Percentiles rank a stretch among this genome's conserved stretches.
These are phyloP conservation scores for Erucastrum elatum DNA, from an alignment of 345 rosid species.

Conservation along the genomic window DNA sequence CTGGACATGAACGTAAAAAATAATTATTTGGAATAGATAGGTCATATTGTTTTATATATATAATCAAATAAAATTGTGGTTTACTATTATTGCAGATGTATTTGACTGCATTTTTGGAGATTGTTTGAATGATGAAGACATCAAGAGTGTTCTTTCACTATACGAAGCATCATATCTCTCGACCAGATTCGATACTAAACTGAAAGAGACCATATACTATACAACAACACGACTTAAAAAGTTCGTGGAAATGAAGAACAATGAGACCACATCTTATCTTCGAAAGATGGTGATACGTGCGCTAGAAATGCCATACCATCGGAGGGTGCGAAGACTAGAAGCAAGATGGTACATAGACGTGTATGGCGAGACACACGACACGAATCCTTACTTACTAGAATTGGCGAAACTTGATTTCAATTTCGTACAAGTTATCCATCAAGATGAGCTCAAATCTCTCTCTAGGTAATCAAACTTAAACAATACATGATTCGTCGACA, in stretches of 20 bases:
- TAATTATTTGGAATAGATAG: neutral
- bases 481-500: neutral
- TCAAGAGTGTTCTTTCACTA: slow-evolving; percentile 33
- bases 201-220: slow-evolving; percentile 36
- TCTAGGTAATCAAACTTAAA: slow-evolving; percentile 32
- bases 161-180: slow-evolving; percentile 44
- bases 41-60: neutral
- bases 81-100: slow-evolving; percentile 33
- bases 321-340: slow-evolving; percentile 42
- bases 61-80: neutral
- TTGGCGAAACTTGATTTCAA: slow-evolving; percentile 44
- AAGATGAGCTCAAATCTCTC: slow-evolving; percentile 39
- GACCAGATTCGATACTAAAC: slow-evolving; percentile 25
- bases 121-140: slow-evolving; percentile 24
- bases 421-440: slow-evolving; percentile 37
- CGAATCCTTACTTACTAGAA: slow-evolving; percentile 34
- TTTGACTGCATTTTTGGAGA: slow-evolving; percentile 28
- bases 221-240: slow-evolving; percentile 32
- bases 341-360: slow-evolving; percentile 43
- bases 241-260: slow-evolving; percentile 1
- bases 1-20: neutral
- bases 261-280: slow-evolving; percentile 12
- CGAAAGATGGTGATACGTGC: slow-evolving; percentile 36
- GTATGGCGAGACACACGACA: slow-evolving; percentile 27
- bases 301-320: slow-evolving; percentile 43